These are phyloP conservation scores for Apiospora koreana DNA, from an alignment of 2,329 filamentous ascomycete genomes.

Conservation along the genomic window DNA sequence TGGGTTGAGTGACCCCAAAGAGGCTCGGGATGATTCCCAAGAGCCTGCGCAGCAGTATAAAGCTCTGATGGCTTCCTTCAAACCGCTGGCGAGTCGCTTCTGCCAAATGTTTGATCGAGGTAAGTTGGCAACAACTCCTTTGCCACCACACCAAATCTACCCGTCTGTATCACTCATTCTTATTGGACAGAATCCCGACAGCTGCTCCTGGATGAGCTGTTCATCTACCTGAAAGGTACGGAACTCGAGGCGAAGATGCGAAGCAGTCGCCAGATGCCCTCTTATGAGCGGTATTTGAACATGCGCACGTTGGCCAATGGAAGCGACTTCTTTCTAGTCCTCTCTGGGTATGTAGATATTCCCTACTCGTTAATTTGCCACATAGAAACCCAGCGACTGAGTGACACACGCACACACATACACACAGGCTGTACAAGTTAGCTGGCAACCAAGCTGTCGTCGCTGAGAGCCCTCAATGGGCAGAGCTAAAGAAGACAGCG, in stretches of 20 bases:
- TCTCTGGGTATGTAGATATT: background rate
- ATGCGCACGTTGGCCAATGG: background rate
- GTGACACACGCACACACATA: background rate
- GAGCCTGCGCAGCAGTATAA: background rate
- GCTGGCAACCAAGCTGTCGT: background rate
- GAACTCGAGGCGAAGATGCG: background rate
- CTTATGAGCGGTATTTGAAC: background rate
- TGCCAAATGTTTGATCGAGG: background rate
- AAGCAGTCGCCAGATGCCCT: background rate
- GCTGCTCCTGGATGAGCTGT: background rate
- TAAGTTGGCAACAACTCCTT: background rate
- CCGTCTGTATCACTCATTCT: too few species aligned
- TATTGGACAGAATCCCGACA: background rate
- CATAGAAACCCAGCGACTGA: background rate
- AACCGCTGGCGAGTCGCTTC: background rate
- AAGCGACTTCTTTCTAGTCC: slow-evolving; percentile 1
- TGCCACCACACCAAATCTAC: background rate
- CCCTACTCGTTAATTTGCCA: background rate
- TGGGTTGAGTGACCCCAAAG: background rate
- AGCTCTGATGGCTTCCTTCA: background rate
- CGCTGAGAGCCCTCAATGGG: background rate
- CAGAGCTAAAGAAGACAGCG: background rate
- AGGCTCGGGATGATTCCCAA: too few species aligned
- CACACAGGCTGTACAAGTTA: background rate
- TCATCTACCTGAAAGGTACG: background rate